These are phyloP conservation scores for Sanghuangporus sanghuang DNA, from an alignment of 1,284 basidiomycete genomes.

Conservation along the genomic window DNA sequence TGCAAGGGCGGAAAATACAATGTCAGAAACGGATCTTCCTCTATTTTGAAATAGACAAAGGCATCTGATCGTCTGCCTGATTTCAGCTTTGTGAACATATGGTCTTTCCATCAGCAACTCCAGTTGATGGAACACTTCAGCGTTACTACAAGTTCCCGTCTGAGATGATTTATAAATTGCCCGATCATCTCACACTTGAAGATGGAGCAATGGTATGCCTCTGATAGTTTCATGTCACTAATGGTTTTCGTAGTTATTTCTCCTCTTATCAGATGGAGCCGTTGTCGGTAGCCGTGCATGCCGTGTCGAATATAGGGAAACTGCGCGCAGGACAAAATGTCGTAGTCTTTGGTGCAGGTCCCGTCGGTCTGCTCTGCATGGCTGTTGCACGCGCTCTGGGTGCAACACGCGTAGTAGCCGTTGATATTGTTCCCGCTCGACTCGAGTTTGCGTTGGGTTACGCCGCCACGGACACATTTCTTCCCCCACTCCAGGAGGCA, in stretches of 20 bases:
- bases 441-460: slow-evolving; percentile 86
- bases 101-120: slow-evolving; percentile 84
- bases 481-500: slow-evolving; percentile 56
- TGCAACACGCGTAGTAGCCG: slow-evolving; percentile 73
- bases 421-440: slow-evolving; percentile 80
- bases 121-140: slow-evolving; percentile 82
- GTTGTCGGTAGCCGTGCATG: slow-evolving; percentile 87
- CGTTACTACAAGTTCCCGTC: slow-evolving; percentile 77
- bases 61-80: not conserved
- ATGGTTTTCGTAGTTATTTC: not conserved
- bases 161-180: slow-evolving; percentile 71
- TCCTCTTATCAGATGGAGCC: slow-evolving; percentile 74
- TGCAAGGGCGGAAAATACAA: slow-evolving; percentile 82
- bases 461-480: slow-evolving; percentile 79
- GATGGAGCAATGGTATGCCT: slow-evolving; percentile 75
- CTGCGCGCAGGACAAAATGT: slow-evolving; percentile 72
- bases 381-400: slow-evolving; percentile 89
- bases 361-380: slow-evolving; percentile 89
- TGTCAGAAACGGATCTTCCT: slow-evolving; percentile 31
- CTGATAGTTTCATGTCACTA: not conserved
- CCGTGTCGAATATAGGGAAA: slow-evolving; percentile 73
- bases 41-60: not conserved
- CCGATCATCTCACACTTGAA: slow-evolving; percentile 72
- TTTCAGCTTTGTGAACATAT: slow-evolving; percentile 68
- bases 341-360: slow-evolving; percentile 85